Evolutionary conservation across 352 stramenopile genomes (phyloP), one percentile per base, ranked within the genome.

Genomic region (Aphanomyces astaci): DNA sequence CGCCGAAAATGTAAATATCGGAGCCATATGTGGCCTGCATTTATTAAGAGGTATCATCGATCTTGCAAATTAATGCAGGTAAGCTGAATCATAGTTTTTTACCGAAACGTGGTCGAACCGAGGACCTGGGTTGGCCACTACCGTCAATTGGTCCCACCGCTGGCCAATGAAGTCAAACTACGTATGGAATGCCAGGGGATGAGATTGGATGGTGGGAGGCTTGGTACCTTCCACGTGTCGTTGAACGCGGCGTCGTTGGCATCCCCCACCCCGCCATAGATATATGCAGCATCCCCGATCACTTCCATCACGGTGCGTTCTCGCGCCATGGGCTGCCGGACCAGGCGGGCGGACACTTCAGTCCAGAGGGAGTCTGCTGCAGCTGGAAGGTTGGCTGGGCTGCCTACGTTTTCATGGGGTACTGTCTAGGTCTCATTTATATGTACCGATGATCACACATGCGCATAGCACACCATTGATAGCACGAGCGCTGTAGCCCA

Each of bases 91-190:
- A n/a, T n/a, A n/a, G n/a, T n/a, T n/a, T n/a, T n/a, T n/a, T 39
- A 68, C 62, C 22, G 62, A 56, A 15, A 59, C 43, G 51, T 68
- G 62, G 51, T 68, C 62, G 25, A 60, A 68, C n/a, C 62, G 62
- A 11, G 24, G 9, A n/a, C 62, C 62, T 46, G 62, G 62, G 19
- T 32, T 68, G 27, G n/a, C n/a, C 0, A 11, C 27, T 4, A n/a
- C 3, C 22, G 31, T 24, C 0, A 68, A 4, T 45, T 43, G n/a
- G 5, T n/a, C 59, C 62, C 62, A 68, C 1, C 30, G 17, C 17
- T 53, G 7, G 2, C 7, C 3, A 2, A 49, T 13, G 17, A 68
- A 59, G 28, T 68, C 62, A 68, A 68, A 68, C 62, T 68, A 59
- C 19, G 3, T n/a, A n/a, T 55, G 7, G 1, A 22, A 25, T 15